Conservation (phyloP, 139 green algal genomes). For the Chlorella vulgaris region DNA sequence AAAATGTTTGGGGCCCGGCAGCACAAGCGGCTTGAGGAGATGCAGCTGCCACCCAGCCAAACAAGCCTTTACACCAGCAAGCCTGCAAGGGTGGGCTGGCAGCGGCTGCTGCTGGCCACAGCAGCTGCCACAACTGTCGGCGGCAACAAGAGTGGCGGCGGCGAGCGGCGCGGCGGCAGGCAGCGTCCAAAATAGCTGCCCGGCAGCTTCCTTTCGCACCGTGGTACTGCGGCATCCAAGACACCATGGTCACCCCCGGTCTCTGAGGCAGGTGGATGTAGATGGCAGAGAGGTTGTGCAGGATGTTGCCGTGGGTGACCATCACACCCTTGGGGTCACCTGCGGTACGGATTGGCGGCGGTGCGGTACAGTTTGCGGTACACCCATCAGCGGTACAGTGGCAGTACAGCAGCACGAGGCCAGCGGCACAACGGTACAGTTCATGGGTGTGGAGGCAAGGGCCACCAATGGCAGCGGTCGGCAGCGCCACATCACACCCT, state of each 20-base stretch:
- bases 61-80: neutral
- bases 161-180: too few relatives aligned
- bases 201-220: neutral
- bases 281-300: neutral
- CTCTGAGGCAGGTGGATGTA: neutral
- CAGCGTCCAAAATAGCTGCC: too few relatives aligned
- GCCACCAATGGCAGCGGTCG: too few relatives aligned
- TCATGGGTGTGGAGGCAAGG: too few relatives aligned
- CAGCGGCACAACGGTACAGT: neutral
- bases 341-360: neutral
- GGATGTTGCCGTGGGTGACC: neutral
- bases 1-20: too few relatives aligned
- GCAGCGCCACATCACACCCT: too few relatives aligned
- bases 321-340: neutral
- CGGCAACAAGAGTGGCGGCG: too few relatives aligned
- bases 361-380: neutral
- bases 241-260: neutral
- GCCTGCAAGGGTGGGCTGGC: neutral
- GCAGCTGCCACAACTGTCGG: neutral
- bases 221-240: neutral
- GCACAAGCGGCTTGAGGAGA: too few relatives aligned
- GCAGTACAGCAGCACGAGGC: neutral
- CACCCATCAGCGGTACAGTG: too few relatives aligned
- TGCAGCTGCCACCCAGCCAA: neutral
- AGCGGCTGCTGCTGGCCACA: neutral